Conservation (phyloP, 768 basidiomycete species). For the Pleurotus sapidus region DNA sequence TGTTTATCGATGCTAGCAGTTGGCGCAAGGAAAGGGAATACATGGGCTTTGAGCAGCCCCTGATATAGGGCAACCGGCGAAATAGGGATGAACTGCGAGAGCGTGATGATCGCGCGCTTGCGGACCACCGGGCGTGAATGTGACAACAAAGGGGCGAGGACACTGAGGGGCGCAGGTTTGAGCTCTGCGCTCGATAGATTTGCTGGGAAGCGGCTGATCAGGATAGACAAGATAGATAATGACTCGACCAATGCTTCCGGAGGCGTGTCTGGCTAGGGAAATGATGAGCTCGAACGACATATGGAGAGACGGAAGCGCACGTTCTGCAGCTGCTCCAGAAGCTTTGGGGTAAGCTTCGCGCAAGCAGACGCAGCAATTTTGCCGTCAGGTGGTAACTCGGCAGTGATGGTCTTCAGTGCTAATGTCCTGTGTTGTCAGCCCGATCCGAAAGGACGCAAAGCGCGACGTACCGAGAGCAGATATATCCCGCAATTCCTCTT, state of each 20-base stretch:
- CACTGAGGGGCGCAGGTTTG: slow-evolving; percentile 56
- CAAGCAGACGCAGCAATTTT: slow-evolving; percentile 79
- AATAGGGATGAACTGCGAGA: slow-evolving; percentile 81
- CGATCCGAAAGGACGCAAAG: background rate
- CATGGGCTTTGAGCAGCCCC: slow-evolving; percentile 53
- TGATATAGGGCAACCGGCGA: slow-evolving; percentile 62
- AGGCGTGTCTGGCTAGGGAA: slow-evolving; percentile 55
- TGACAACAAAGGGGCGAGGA: slow-evolving; percentile 70
- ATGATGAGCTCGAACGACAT: background rate
- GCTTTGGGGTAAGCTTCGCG: slow-evolving; percentile 79
- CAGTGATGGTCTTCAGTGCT: slow-evolving; percentile 95
- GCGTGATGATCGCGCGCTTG: slow-evolving; percentile 86
- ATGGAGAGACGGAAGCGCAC: slow-evolving; percentile 36
- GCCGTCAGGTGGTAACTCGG: slow-evolving; percentile 82
- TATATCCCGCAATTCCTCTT: slow-evolving; percentile 93
- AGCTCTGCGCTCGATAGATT: slow-evolving; percentile 55
- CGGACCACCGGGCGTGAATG: slow-evolving; percentile 83
- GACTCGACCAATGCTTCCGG: slow-evolving; percentile 84
- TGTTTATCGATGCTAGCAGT: slow-evolving; percentile 63
- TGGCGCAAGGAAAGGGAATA: slow-evolving; percentile 56
- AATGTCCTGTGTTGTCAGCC: slow-evolving; percentile 3
- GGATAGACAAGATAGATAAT: slow-evolving; percentile 81
- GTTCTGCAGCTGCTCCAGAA: slow-evolving; percentile 75
- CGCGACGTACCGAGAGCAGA: slow-evolving; percentile 75
- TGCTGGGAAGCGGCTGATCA: slow-evolving; percentile 80